Evolutionary conservation across 2,329 filamentous ascomycete species (phyloP), one percentile per base, ranked within the genome.

Genomic region (Colletotrichum abscissum): DNA sequence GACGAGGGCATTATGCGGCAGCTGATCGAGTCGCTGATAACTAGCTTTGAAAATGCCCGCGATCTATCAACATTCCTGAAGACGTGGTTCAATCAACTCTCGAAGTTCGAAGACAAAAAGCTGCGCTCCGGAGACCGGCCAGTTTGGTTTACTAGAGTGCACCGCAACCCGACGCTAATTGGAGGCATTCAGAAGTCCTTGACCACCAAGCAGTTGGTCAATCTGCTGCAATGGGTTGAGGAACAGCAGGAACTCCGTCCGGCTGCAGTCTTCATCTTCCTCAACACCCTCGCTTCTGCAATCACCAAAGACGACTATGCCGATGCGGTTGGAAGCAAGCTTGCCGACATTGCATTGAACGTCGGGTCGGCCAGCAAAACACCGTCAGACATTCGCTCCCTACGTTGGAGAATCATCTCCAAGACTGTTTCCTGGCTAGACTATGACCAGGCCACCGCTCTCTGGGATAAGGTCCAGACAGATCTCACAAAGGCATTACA

Each of bases 51-150:
- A 8, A 84, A 80, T 5, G 83, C 81, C 12, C 84, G 86, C 65
- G 84, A 85, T 68, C 78, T 88, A 14, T 78, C 85, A 0, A 80
- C 82, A 5, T 89, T 89, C 69, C 72, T 89, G 72, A 83, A 82
- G 60, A 77, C 85, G 2, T 89, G 88, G 88, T 86, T 82, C 60
- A 76, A 81, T 55, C 83, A 86, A 69, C 80, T 88, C 1, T 81
- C 79, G 49, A 77, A 81, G 16, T 78, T 80, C 19, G 81, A 84
- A 22, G 49, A 74, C 19, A 60, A 74, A 35, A 22, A n/a, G 11
- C 33, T 73, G 7, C 67, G 52, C 19, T 63, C 57, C 30, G 64
- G 76, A 3, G 71, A 76, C 12, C 67, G 70, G 14, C 58, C 57
- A 2, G 70, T 77, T 1, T 84, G 82, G 82, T 77, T 79, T 9